Base-by-base conservation (phyloP, 495 filamentous ascomycete genomes). In the Hypoxylon fuscum region DNA sequence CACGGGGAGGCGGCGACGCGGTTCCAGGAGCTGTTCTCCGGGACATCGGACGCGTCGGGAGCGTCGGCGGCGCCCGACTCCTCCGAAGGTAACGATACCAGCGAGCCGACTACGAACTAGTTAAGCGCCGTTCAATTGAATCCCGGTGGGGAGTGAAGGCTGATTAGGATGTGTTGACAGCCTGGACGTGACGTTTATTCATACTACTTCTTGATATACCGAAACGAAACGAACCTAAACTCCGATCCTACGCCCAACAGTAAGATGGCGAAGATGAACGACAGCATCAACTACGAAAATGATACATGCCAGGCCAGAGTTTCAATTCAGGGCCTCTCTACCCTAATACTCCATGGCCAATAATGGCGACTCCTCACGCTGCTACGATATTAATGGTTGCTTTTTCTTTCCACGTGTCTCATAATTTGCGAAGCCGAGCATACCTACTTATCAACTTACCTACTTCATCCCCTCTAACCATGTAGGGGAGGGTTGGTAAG, bases 1-100 rank as follows among this genome's bases (percentile, higher is more conserved):
- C 70, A 71, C 18, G 72, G 76, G 29, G 76, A 79, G 68, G 78
- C 72, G 12, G 76, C 77, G 7, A 66, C 63, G 7, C 65, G 75
- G 21, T 79, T 79, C 50, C 68, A 70, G 48, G 77, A 79, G 34
- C 68, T 78, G 8, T 79, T 79, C 42, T 25, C 69, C 0, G 29
- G 58, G 21, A 58, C 57, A 7, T 47, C 63, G 41, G 37, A 42
- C 14, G 45, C 66, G 10, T 43, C 68, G 1, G 52, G 52, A 2
- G 53, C 69, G 3, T 43, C 68, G 1, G 49, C 61, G 1, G 58
- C 66, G 2, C 64, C 65, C 1, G 73, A 65, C 4, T 64, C 71
- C 0, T 68, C 76, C 1, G 72, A 67, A n/a, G 44, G 45, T n/a
- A 64, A 68, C 27, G 71, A 71, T 12, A 6, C 5, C 29, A 12